These are phyloP conservation scores for Paecilomyces variotii DNA, from an alignment of 2,329 filamentous ascomycete species.

Conservation along the genomic window DNA sequence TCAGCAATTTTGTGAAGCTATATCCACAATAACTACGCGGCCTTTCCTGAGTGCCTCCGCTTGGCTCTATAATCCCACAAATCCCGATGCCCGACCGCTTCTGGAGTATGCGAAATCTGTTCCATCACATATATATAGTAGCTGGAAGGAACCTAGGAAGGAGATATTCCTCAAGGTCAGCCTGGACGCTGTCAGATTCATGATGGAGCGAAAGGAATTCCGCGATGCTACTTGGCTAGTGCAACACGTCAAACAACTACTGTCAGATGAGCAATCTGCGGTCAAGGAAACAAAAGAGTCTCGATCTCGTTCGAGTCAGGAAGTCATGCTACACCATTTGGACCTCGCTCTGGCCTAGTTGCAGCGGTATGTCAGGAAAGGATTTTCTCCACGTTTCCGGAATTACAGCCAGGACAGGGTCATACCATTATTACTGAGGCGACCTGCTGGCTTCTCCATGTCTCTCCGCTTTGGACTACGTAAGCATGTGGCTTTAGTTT, in stretches of 20 bases:
- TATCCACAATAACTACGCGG: slow-evolving; percentile 15
- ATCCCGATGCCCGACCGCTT: slow-evolving; percentile 24
- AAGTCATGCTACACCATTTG: slow-evolving; percentile 17
- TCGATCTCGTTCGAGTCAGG: slow-evolving; percentile 13
- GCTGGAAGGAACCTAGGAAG: slow-evolving; percentile 13
- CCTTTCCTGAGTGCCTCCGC: slow-evolving; percentile 21
- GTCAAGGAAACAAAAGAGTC: slow-evolving; percentile 7
- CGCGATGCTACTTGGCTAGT: slow-evolving; percentile 22
- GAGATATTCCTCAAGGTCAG: slow-evolving; percentile 25
- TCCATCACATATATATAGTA: slow-evolving; percentile 11
- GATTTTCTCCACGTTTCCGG: background rate
- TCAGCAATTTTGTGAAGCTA: slow-evolving; percentile 21
- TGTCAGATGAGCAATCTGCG: slow-evolving; percentile 16
- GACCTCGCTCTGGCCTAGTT: slow-evolving; percentile 14
- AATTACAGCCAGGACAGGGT: background rate
- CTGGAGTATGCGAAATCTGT: slow-evolving; percentile 19
- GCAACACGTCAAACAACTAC: slow-evolving; percentile 20
- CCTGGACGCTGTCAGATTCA: slow-evolving; percentile 31
- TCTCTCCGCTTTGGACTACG: background rate
- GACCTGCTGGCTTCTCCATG: background rate
- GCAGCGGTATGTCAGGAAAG: background rate
- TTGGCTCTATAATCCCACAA: slow-evolving; percentile 30
- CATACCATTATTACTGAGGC: background rate
- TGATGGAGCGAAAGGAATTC: slow-evolving; percentile 23
- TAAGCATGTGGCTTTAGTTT: background rate